Base-by-base conservation (phyloP, 768 basidiomycete species). In the Chalciporus piperatus region DNA sequence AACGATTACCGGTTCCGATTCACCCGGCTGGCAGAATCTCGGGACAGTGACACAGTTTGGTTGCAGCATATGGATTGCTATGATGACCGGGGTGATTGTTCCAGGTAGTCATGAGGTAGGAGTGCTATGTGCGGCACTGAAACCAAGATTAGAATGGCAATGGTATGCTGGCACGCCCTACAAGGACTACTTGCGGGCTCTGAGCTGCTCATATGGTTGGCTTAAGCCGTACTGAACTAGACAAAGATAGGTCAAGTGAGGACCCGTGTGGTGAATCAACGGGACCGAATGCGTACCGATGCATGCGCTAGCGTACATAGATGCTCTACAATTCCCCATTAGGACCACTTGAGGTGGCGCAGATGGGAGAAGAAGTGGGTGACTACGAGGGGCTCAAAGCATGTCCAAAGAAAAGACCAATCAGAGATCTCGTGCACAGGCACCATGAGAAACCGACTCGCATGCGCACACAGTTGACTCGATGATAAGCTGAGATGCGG, bases 1-100 rank as follows among this genome's bases (percentile, higher is more conserved):
- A 25, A 50, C 25, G 28, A 38, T n/a, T 13, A 27, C 56, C 28
- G 5, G 33, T 39, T 59, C 46, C 43, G 57, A 61, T 61, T 59
- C 57, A 49, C 60, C 52, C 41, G 39, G 48, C 38, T 45, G 49
- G 41, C 40, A 55, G 35, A 38, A 47, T 41, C 17, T 42, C 35
- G 17, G n/a, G 45, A 50, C 44, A 25, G 41, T 25, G 43, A 49
- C 32, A 37, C 6, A 1, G 23, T 40, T 33, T 30, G 32, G 4
- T 27, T 41, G 20, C 11, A 7, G 42, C 13, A 41, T 45, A 43
- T 42, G 45, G 33, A 13, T 6, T 16, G 7, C 30, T 27, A n/a
- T 47, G 50, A 37, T 16, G 16, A 47, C 20, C 14, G 8, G 22
- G 14, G 20, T 20, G 19, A 37, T 45, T 11, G 7, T 43, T 35